Evolutionary conservation across 2,329 filamentous ascomycete species (phyloP).

Genomic region (Hyphodiscus sp.): DNA sequence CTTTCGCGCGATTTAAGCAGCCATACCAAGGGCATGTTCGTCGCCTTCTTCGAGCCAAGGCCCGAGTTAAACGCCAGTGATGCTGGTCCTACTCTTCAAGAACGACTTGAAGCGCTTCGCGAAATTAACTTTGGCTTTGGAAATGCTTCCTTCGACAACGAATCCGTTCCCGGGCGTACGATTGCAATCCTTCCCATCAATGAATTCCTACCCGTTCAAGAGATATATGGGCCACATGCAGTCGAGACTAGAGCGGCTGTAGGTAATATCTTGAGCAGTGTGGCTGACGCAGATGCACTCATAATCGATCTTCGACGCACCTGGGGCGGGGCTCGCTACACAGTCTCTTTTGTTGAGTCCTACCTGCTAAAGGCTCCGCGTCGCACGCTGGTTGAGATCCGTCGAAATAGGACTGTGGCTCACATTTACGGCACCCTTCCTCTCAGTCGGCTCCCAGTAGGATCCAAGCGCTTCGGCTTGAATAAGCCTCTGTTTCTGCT

Average conservation of each 20-base stretch:
- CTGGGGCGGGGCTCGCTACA: neutral
- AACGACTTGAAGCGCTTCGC: neutral
- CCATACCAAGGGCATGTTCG: neutral
- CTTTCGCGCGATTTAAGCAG: slow-evolving; percentile 1
- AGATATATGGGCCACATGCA: neutral
- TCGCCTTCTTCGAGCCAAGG: neutral
- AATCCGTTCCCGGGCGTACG: neutral
- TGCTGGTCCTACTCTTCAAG: neutral
- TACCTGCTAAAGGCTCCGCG: slow-evolving; percentile 1
- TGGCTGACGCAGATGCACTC: slow-evolving; percentile 4
- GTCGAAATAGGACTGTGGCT: neutral
- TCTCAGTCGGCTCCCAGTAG: neutral
- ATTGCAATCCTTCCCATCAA: slow-evolving; percentile 4
- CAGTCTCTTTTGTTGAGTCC: slow-evolving; percentile 5
- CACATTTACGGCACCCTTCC: slow-evolving; percentile 1
- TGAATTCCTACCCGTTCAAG: neutral
- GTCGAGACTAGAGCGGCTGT: slow-evolving; percentile 2
- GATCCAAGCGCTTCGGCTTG: neutral
- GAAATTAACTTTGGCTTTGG: neutral
- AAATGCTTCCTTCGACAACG: neutral
- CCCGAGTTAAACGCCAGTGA: neutral
- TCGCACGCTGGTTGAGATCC: neutral
- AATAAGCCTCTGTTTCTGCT: slow-evolving; percentile 6
- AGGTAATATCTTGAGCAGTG: slow-evolving; percentile 1
- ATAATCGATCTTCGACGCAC: slow-evolving; percentile 5